Evolutionary conservation across 331 rosid species (phyloP).

Genomic region (Rhamnella rubrinervis): DNA sequence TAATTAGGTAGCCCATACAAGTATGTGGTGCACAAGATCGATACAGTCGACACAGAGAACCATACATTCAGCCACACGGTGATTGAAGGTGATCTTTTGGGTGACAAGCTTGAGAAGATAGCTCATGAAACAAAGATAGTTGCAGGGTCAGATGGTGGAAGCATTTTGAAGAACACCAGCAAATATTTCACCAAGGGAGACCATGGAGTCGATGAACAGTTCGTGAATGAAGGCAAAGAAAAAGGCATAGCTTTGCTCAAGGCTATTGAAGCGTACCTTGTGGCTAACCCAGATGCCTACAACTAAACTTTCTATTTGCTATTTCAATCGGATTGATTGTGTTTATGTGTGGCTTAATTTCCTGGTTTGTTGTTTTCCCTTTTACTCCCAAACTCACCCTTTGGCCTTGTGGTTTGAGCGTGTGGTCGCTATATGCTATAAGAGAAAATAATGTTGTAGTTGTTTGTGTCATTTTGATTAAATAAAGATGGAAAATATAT

Average conservation of each 20-base stretch:
- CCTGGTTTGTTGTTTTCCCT: too few species aligned
- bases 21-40: constrained; percentile 48
- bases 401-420: too few species aligned
- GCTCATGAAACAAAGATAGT: constrained; percentile 44
- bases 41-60: constrained; percentile 40
- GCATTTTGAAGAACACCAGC: constrained; percentile 29
- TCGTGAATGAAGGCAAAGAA: constrained; percentile 27
- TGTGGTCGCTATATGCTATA: too few species aligned
- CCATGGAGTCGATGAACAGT: constrained; percentile 17
- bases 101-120: constrained; percentile 26
- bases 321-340: too few species aligned
- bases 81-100: constrained; percentile 40
- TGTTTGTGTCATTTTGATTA: too few species aligned
- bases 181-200: constrained; percentile 20
- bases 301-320: constrained; percentile 17
- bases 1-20: constrained; percentile 24
- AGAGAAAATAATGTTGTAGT: too few species aligned
- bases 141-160: constrained; percentile 52
- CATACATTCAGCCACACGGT: constrained; percentile 41
- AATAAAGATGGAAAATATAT: too few species aligned
- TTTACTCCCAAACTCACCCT: too few species aligned
- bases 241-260: constrained; percentile 22
- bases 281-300: constrained; percentile 33
- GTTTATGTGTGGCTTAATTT: too few species aligned
- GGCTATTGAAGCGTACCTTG: constrained; percentile 26